These are phyloP conservation scores for Colletotrichum nymphaeae DNA, from an alignment of 2,329 filamentous ascomycete species.

Conservation along the genomic window DNA sequence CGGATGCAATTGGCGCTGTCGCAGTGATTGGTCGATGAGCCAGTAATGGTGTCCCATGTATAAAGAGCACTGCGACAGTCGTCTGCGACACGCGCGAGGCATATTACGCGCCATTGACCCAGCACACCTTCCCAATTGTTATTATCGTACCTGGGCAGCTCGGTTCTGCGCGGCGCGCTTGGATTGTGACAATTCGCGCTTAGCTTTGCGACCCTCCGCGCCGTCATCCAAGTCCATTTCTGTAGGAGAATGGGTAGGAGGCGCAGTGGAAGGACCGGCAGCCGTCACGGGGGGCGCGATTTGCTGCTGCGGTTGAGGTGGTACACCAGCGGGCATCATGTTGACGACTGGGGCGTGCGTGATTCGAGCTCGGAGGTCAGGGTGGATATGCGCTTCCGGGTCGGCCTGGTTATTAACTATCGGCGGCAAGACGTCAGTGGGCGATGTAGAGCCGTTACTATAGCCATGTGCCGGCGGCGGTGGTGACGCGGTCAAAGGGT, in stretches of 20 bases:
- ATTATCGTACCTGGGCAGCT: constrained; percentile 82
- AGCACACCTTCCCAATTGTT: background rate
- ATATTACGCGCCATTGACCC: constrained; percentile 14
- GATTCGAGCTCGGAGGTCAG: constrained; percentile 54
- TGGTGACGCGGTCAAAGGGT: constrained; percentile 44
- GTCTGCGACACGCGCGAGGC: constrained; percentile 1
- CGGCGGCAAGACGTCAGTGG: constrained; percentile 47
- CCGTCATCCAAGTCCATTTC: constrained; percentile 46
- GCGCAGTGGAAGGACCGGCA: constrained; percentile 42
- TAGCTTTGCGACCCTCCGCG: constrained; percentile 77
- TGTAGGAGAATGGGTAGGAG: constrained; percentile 41
- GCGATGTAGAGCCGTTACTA: constrained; percentile 48
- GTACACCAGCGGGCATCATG: constrained; percentile 47
- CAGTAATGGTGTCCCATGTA: constrained; percentile 30
- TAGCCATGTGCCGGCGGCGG: constrained; percentile 56
- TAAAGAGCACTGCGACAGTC: background rate
- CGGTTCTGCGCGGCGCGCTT: constrained; percentile 97
- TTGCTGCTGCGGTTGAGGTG: constrained; percentile 27
- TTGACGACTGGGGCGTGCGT: constrained; percentile 40
- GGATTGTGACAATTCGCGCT: constrained; percentile 92
- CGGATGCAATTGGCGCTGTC: background rate
- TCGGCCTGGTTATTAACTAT: constrained; percentile 48
- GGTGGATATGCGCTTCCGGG: constrained; percentile 60
- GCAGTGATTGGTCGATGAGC: background rate
- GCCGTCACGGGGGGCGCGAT: constrained; percentile 15